These are phyloP conservation scores for Neltuma alba DNA, from an alignment of 306 rosid species.

Conservation along the genomic window DNA sequence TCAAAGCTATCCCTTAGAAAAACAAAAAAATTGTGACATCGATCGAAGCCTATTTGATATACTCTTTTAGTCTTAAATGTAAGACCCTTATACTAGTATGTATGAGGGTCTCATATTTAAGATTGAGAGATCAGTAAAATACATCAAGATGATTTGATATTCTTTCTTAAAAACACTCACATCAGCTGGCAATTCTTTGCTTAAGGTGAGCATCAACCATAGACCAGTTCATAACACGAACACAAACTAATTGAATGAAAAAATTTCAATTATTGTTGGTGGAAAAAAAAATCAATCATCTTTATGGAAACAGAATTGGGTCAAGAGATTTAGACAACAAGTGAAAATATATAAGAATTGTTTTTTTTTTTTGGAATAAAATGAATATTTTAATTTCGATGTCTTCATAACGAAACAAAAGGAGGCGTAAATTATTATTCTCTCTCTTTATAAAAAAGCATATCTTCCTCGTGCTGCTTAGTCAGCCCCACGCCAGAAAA, in stretches of 20 bases:
- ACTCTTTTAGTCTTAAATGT: too few species aligned
- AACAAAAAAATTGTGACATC: background rate
- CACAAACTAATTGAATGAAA: background rate
- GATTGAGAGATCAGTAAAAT: too few species aligned
- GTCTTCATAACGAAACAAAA: background rate
- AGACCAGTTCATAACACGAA: too few species aligned
- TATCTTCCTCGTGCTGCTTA: background rate
- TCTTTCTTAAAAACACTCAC: too few species aligned
- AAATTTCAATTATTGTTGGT: background rate
- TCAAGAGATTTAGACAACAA: background rate
- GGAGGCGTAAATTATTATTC: background rate
- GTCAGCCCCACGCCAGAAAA: background rate
- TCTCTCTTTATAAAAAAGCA: background rate
- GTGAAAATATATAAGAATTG: background rate
- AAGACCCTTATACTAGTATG: too few species aligned
- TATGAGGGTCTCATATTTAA: too few species aligned
- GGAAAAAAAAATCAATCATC: too few species aligned
- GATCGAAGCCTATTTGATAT: background rate
- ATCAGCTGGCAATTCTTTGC: too few species aligned
- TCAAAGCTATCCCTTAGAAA: background rate
- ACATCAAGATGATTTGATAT: too few species aligned
- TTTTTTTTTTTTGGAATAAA: too few species aligned
- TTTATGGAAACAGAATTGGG: background rate
- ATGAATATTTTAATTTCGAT: too few species aligned
- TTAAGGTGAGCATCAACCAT: too few species aligned